A percentile compares a stretch with the other conserved stretches of the same genome.
Evolutionary conservation across 1,284 basidiomycete genomes (phyloP).

Genomic region (Cutaneotrichosporon spelunceum): DNA sequence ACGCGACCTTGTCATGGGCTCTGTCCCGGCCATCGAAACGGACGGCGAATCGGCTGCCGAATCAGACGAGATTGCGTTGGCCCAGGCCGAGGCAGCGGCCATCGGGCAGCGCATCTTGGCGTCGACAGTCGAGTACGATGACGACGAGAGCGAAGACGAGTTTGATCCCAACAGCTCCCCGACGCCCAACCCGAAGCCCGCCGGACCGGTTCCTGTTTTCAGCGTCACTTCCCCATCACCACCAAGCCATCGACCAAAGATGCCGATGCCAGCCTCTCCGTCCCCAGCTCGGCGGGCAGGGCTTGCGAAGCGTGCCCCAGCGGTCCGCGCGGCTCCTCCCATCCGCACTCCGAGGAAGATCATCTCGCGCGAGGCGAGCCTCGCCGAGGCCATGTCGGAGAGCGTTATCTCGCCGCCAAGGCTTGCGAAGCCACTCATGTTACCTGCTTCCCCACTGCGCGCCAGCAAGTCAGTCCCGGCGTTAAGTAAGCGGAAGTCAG

Average conservation of each 20-base stretch:
- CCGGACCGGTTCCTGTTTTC: not conserved
- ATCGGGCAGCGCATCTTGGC: constrained; percentile 25
- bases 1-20: constrained; percentile 12
- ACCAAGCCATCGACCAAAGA: not conserved
- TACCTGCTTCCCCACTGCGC: constrained; percentile 6
- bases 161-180: constrained; percentile 5
- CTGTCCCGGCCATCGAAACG: not conserved
- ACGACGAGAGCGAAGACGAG: constrained; percentile 12
- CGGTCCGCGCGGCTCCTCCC: not conserved
- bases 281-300: not conserved
- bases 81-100: constrained; percentile 12
- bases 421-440: not conserved
- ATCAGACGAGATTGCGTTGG: constrained; percentile 17
- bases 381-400: constrained; percentile 4
- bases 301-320: not conserved
- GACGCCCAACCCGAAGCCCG: not conserved
- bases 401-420: not conserved
- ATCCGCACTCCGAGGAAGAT: not conserved
- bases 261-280: not conserved
- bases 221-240: constrained; percentile 8
- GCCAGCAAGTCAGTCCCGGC: constrained; percentile 18
- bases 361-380: not conserved
- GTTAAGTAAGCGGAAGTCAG: constrained; percentile 5
- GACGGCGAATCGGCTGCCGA: constrained; percentile 18
- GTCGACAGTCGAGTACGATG: constrained; percentile 24